phyloP scores from a whole-genome alignment of 306 rosid genomes.

The Clitoria ternatea region DNA sequence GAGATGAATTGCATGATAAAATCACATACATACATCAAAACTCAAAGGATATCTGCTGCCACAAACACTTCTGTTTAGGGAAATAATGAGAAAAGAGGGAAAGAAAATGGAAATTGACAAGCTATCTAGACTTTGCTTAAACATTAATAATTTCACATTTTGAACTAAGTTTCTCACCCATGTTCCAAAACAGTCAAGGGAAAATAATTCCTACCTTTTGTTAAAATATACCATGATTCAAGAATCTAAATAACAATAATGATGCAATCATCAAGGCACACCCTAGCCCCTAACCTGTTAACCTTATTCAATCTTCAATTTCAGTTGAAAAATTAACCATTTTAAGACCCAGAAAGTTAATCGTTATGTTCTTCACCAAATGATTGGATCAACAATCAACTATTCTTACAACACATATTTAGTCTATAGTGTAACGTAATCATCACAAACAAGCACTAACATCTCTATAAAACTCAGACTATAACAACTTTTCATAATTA shows the following conservation, averaged over 20 bases:
- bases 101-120: background rate
- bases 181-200: background rate
- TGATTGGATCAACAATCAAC: constrained; percentile 8
- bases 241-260: background rate
- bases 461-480: background rate
- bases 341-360: background rate
- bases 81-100: background rate
- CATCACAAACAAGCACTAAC: constrained; percentile 9
- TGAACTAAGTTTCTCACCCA: background rate
- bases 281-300: background rate
- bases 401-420: background rate
- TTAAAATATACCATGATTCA: background rate
- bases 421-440: constrained; percentile 17
- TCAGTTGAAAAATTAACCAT: background rate
- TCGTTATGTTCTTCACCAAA: background rate
- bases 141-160: background rate
- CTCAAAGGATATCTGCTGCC: background rate
- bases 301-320: background rate
- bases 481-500: background rate
- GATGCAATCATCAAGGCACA: constrained; percentile 19
- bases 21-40: background rate
- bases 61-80: background rate
- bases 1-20: background rate
- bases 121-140: background rate
- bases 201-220: background rate